phyloP scores from a whole-genome alignment of 805 yeast species.

The Ogataea paraovalis region DNA sequence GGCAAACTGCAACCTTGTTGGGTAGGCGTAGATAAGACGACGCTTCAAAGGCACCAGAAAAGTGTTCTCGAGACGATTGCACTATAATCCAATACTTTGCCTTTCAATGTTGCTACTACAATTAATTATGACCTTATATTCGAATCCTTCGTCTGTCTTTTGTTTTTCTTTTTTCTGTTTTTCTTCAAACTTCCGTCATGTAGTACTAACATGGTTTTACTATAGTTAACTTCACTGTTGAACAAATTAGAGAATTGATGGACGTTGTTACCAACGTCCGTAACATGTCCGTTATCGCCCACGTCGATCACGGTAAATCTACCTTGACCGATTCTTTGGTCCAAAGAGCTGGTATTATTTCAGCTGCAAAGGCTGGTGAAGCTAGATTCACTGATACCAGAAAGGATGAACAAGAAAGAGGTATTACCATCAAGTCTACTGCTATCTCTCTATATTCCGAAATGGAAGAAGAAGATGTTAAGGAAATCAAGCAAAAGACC shows the following conservation, averaged over 20 bases:
- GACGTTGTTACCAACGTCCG: conserved; percentile 99
- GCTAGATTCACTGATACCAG: conserved; percentile 99
- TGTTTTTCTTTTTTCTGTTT: background rate
- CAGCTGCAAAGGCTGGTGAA: conserved; percentile 99
- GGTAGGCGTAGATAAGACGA: background rate
- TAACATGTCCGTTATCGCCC: conserved; percentile 99
- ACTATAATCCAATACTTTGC: background rate
- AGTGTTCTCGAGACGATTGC: background rate
- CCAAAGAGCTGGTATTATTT: conserved; percentile 98
- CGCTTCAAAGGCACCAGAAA: background rate
- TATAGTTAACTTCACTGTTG: conserved; percentile 57
- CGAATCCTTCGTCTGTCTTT: no score
- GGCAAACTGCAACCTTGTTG: background rate
- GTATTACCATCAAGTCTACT: conserved; percentile 98
- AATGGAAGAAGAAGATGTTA: conserved; percentile 79
- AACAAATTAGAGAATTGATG: conserved; percentile 98
- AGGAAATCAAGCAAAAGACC: conserved; percentile 88
- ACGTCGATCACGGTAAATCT: conserved; percentile 99
- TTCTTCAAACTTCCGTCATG: background rate
- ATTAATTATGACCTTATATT: no score
- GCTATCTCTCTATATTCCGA: conserved; percentile 95
- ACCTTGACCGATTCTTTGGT: conserved; percentile 99
- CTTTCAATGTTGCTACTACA: no score
- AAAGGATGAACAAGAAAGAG: conserved; percentile 99
- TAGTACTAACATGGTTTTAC: conserved; percentile 5